A percentile compares a stretch with the other conserved stretches of the same genome.
These are phyloP conservation scores for Blastobotrys illinoisensis DNA, from an alignment of 1,139 yeast species.

Conservation along the genomic window DNA sequence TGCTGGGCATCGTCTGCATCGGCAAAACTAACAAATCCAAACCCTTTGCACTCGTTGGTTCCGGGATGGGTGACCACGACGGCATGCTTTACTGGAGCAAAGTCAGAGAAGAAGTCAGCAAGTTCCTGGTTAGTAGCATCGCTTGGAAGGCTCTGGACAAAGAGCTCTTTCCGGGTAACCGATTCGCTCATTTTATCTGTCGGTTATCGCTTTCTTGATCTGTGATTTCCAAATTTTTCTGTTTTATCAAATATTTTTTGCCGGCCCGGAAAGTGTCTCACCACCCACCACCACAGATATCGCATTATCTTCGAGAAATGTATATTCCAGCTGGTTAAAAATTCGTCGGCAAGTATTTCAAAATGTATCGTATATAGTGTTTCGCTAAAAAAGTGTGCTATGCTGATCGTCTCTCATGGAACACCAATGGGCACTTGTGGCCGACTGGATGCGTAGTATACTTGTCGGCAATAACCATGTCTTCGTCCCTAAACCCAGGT, in stretches of 20 bases:
- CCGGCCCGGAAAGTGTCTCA: background rate
- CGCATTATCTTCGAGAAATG: too few relatives aligned
- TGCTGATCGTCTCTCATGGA: background rate
- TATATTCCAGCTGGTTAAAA: too few relatives aligned
- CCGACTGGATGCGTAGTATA: conserved; percentile 37
- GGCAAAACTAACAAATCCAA: conserved; percentile 91
- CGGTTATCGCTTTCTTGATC: background rate
- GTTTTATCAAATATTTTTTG: background rate
- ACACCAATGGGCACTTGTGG: conserved; percentile 18
- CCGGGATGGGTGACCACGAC: conserved; percentile 79
- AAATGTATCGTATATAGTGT: too few relatives aligned
- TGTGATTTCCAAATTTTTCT: background rate
- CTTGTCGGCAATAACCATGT: conserved; percentile 34
- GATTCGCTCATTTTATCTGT: background rate
- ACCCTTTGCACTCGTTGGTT: conserved; percentile 69
- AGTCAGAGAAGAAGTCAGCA: conserved; percentile 78
- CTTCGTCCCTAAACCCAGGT: conserved; percentile 28
- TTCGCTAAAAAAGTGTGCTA: background rate
- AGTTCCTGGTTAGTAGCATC: conserved; percentile 78
- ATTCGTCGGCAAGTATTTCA: too few relatives aligned
- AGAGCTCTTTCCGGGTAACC: conserved; percentile 39
- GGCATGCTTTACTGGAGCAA: conserved; percentile 94
- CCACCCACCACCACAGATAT: background rate
- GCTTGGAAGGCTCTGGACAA: conserved; percentile 77
- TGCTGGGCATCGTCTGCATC: conserved; percentile 75